Conservation (phyloP, 2,329 filamentous ascomycete species). For the Coniochaeta sp. region DNA sequence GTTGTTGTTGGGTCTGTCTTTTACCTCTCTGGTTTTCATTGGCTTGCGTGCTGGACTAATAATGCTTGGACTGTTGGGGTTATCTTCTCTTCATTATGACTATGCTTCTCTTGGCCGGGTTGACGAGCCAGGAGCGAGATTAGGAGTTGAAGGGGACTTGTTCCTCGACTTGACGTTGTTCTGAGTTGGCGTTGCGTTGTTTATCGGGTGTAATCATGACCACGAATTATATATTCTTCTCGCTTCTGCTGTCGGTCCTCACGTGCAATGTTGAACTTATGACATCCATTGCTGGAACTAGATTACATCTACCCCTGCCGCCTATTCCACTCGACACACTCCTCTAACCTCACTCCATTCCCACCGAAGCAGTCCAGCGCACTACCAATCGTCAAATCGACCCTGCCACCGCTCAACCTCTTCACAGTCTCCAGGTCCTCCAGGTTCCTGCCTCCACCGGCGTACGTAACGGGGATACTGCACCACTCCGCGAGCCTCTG, state of each 20-base stretch:
- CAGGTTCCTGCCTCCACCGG: slow-evolving; percentile 80
- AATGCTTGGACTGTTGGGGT: neutral
- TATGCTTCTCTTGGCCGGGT: neutral
- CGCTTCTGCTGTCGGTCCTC: slow-evolving; percentile 4
- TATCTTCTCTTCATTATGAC: neutral
- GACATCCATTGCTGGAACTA: neutral
- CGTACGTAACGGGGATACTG: slow-evolving; percentile 89
- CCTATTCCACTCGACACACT: slow-evolving; percentile 84
- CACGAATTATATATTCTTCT: slow-evolving; percentile 7
- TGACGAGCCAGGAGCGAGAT: neutral
- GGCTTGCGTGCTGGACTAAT: neutral
- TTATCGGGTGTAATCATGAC: slow-evolving; percentile 7
- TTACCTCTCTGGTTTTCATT: neutral
- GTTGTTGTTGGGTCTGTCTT: neutral
- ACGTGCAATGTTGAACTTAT: neutral
- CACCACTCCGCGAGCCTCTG: slow-evolving; percentile 75
- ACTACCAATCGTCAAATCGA: slow-evolving; percentile 94
- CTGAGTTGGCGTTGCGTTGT: slow-evolving; percentile 11
- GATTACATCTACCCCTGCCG: slow-evolving; percentile 25
- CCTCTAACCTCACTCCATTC: slow-evolving; percentile 74
- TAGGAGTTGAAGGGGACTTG: neutral
- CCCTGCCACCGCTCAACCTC: slow-evolving; percentile 66
- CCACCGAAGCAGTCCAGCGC: slow-evolving; percentile 95
- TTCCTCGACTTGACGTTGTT: slow-evolving; percentile 3
- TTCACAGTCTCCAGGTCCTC: slow-evolving; percentile 80